Base-by-base conservation (phyloP, 192 early-diverging fungal species). In the Rhizophlyctis rosea region DNA sequence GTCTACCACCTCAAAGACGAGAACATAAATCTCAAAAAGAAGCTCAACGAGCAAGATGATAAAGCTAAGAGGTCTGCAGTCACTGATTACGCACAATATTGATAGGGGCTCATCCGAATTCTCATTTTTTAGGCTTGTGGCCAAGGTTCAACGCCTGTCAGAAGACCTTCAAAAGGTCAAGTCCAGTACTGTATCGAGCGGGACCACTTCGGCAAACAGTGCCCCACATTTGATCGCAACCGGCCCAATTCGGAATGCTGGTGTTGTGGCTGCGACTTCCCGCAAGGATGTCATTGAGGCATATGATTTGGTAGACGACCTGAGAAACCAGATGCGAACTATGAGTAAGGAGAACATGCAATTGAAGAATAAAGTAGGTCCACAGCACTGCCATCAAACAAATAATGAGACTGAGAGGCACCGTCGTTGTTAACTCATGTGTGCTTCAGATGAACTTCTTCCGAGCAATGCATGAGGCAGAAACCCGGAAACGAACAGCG, bases 401-500 rank as follows among this genome's bases (percentile, higher is more conserved):
- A 47, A n/a, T n/a, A 47, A n/a, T n/a, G 39, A 60, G 16, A 27
- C 31, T n/a, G n/a, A n/a, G n/a, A n/a, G n/a, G n/a, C n/a, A n/a
- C n/a, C n/a, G n/a, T n/a, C n/a, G n/a, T 14, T 62, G 24, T 32
- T 23, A 11, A 7, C 33, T 49, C 30, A n/a, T 25, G 11, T 25
- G 4, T 61, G 39, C 4, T 1, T 23, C 24, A 44, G 76, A 68
- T 73, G 71, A 67, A 78, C 67, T 72, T 69, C 51, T 76, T 76
- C 65, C 62, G 70, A 27, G 59, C 81, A 7, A 47, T 83, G 50
- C 76, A 83, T 48, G 78, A 83, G 72, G 74, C 81, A 14, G 81
- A 83, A 60, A 59, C 63, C 1, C 60, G 74, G 24, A 76, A 79
- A 35, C 51, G 72, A 32, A 68, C 67, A 0, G 68, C 73, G 25